Conservation (phyloP, 2,329 filamentous ascomycete species). For the Fusarium sp. region DNA sequence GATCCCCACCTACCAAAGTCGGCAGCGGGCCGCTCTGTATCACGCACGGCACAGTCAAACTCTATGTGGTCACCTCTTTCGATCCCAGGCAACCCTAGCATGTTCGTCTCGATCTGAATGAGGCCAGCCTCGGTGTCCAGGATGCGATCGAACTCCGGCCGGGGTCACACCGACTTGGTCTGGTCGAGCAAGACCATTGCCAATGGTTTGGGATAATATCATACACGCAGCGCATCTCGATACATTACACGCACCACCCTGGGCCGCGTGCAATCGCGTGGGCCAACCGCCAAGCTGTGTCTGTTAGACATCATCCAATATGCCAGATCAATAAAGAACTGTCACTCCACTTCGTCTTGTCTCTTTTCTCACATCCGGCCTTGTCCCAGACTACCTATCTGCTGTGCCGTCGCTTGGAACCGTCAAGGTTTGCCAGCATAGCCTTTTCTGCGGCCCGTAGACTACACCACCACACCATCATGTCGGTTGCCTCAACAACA, state of each 20-base stretch:
- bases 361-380: constrained; percentile 14
- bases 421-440: background rate
- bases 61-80: background rate
- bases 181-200: background rate
- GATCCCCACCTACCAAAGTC: constrained; percentile 11
- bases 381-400: background rate
- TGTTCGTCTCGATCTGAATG: background rate
- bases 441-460: background rate
- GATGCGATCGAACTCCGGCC: background rate
- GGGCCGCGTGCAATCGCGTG: background rate
- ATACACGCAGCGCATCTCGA: background rate
- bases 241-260: background rate
- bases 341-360: constrained; percentile 21
- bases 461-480: background rate
- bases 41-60: background rate
- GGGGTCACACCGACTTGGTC: background rate
- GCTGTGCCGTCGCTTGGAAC: background rate
- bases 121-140: background rate
- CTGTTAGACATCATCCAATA: background rate
- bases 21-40: constrained; percentile 1
- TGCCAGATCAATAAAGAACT: background rate
- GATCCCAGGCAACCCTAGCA: background rate
- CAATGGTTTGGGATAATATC: background rate
- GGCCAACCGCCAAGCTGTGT: background rate
- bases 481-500: background rate